phyloP scores from a whole-genome alignment of 305 asterid genomes.

The Rubia balearica region DNA sequence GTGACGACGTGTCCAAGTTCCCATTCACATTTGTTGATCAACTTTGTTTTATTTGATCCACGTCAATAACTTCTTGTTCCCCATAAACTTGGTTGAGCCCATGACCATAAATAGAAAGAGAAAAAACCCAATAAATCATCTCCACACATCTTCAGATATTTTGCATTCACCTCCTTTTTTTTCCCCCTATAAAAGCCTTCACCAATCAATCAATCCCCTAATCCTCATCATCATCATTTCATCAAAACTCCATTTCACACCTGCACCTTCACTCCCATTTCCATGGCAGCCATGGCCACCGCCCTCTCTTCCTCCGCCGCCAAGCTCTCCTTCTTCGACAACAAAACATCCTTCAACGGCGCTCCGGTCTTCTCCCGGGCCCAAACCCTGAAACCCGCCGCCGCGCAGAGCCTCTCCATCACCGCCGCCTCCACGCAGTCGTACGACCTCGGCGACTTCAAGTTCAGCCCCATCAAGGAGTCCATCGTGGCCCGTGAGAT shows the following conservation, averaged over 20 bases:
- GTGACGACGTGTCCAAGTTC: too few species aligned
- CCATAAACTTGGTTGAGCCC: too few species aligned
- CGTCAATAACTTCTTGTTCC: too few species aligned
- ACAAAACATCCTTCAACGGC: constrained; percentile 51
- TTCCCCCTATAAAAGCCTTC: constrained; percentile 12
- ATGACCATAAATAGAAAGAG: neutral
- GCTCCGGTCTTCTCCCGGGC: constrained; percentile 32
- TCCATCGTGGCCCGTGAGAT: constrained; percentile 80
- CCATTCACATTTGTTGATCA: too few species aligned
- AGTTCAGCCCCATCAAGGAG: constrained; percentile 63
- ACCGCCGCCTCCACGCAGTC: constrained; percentile 33
- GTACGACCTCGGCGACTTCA: constrained; percentile 51
- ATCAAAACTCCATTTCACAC: neutral
- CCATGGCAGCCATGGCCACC: constrained; percentile 62
- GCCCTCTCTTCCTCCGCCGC: constrained; percentile 35
- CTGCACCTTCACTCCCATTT: neutral
- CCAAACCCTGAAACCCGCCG: constrained; percentile 36
- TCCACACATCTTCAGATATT: constrained; percentile 27
- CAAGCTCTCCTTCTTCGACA: constrained; percentile 30
- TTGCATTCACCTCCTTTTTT: constrained; percentile 5
- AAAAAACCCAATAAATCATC: neutral
- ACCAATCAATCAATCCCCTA: neutral
- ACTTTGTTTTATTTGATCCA: too few species aligned
- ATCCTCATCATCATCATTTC: constrained; percentile 4
- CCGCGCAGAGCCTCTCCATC: constrained; percentile 25